Evolutionary conservation across 2,329 filamentous ascomycete species (phyloP).

Genomic region (Capronia epimyces): DNA sequence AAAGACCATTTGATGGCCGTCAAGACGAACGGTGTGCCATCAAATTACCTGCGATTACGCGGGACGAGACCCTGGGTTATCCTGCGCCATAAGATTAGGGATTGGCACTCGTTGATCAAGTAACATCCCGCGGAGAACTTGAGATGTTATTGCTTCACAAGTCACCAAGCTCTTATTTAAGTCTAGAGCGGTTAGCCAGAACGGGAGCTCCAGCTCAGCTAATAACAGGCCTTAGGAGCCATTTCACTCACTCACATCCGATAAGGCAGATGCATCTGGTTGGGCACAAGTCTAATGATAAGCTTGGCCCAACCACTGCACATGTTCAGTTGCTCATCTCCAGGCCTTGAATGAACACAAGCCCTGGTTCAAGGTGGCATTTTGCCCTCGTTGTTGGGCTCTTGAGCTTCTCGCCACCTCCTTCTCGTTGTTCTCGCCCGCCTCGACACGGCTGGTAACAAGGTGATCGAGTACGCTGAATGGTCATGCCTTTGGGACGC

Average conservation of each 20-base stretch:
- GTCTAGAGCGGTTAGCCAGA: background rate
- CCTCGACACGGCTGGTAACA: background rate
- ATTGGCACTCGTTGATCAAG: slow-evolving; percentile 8
- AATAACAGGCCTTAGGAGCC: no score
- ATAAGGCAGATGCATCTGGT: slow-evolving; percentile 19
- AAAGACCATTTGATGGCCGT: no score
- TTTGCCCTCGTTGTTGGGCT: background rate
- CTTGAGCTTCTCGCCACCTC: background rate
- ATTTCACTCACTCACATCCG: slow-evolving; percentile 4
- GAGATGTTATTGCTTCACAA: slow-evolving; percentile 1
- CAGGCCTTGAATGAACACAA: background rate
- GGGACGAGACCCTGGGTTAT: no score
- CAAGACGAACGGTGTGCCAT: no score
- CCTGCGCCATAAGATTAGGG: slow-evolving; percentile 2
- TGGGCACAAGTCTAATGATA: slow-evolving; percentile 11
- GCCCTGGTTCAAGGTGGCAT: background rate
- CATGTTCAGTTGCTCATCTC: background rate
- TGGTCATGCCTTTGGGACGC: no score
- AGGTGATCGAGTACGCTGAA: no score
- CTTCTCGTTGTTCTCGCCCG: background rate
- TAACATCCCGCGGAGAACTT: slow-evolving; percentile 16
- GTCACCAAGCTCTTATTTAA: slow-evolving; percentile 9
- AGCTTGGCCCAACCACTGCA: slow-evolving; percentile 18
- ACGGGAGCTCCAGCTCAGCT: background rate
- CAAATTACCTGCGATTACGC: no score